A percentile compares a stretch with the other conserved stretches of the same genome.
Conservation (phyloP, 768 basidiomycete genomes). For the Galerina marginata region DNA sequence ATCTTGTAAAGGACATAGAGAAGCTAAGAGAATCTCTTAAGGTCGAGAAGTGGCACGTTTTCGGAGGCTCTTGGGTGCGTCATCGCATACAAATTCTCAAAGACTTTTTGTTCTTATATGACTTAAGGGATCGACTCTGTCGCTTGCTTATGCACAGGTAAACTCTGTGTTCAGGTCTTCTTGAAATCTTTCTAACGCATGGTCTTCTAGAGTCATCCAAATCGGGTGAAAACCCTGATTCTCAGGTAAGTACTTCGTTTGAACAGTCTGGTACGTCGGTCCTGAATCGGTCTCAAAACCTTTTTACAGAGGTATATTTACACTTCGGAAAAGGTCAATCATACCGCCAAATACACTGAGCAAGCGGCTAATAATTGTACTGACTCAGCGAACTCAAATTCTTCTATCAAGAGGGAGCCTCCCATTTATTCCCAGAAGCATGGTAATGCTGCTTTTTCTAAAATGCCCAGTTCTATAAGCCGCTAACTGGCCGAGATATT, state of each 20-base stretch:
- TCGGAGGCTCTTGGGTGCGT: conserved; percentile 89
- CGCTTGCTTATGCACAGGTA: conserved; percentile 86
- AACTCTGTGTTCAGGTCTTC: neutral
- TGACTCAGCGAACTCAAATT: conserved; percentile 74
- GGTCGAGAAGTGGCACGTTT: conserved; percentile 91
- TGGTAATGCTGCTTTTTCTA: conserved; percentile 52
- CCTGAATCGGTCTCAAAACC: neutral
- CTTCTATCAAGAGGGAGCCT: conserved; percentile 90
- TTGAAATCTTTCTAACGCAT: too few species aligned
- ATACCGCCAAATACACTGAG: neutral
- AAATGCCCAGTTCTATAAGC: neutral
- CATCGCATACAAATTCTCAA: neutral
- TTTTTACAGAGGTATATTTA: conserved; percentile 79
- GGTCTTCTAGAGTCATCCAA: conserved; percentile 71
- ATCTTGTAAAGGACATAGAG: conserved; percentile 90
- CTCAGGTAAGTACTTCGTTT: conserved; percentile 56
- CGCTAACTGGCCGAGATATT: neutral
- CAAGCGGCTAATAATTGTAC: neutral
- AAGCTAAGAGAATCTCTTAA: conserved; percentile 74
- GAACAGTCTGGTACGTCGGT: neutral
- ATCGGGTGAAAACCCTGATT: conserved; percentile 78
- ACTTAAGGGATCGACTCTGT: conserved; percentile 77
- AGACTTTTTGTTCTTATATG: neutral
- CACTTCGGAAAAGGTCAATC: conserved; percentile 73
- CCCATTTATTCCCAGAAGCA: conserved; percentile 85